Evolutionary conservation across 306 rosid genomes (phyloP).

Genomic region (Sindora glabra): DNA sequence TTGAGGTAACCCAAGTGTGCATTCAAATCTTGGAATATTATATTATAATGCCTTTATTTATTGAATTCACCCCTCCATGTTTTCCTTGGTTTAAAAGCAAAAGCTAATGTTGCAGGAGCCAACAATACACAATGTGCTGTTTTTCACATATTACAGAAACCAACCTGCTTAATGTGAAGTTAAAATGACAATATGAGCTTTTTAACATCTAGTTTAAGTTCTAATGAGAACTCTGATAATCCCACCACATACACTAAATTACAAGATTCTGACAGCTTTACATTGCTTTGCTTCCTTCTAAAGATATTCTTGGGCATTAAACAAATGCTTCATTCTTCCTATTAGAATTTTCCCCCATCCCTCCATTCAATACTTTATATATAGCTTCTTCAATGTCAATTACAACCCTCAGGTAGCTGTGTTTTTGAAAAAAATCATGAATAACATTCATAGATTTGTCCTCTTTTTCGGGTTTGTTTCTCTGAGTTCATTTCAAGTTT

Average conservation of each 20-base stretch:
- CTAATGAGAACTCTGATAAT: conserved; percentile 7
- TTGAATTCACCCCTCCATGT: neutral
- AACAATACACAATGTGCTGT: neutral
- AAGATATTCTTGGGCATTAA: conserved; percentile 56
- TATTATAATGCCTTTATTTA: neutral
- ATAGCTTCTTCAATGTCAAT: conserved; percentile 17
- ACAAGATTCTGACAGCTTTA: conserved; percentile 24
- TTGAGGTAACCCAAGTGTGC: conserved; percentile 17
- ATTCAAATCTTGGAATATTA: conserved; percentile 26
- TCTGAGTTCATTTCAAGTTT: conserved; percentile 21
- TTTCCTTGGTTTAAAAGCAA: neutral
- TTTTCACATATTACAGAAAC: neutral
- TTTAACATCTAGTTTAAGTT: conserved; percentile 7
- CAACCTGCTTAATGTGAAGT: neutral
- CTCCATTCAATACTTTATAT: conserved; percentile 33
- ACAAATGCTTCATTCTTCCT: conserved; percentile 17
- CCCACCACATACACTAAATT: neutral
- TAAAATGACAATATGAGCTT: neutral
- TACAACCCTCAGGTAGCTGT: neutral
- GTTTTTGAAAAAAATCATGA: conserved; percentile 33
- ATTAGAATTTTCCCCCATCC: conserved; percentile 3
- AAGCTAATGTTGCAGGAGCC: conserved; percentile 6
- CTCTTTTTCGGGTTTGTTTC: conserved; percentile 29
- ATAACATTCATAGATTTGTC: conserved; percentile 14
- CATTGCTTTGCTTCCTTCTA: conserved; percentile 48